A percentile compares a stretch with the other conserved stretches of the same genome.
Conservation (phyloP, 2,329 filamentous ascomycete species). For the Bipolaris oryzae region DNA sequence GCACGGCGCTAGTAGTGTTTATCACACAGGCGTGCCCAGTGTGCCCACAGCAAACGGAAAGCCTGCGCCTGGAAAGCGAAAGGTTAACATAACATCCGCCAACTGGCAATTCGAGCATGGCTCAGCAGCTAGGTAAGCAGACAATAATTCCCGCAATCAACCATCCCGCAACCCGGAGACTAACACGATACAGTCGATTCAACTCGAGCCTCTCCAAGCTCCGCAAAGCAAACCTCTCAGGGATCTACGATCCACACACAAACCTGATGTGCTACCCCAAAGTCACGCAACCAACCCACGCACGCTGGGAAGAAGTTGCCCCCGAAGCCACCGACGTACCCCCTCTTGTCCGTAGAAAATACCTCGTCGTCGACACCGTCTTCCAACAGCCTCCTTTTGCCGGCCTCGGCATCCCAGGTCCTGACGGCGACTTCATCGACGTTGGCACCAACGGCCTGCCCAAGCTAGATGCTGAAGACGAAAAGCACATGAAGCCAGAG, state of each 20-base stretch:
- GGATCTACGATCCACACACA: constrained; percentile 92
- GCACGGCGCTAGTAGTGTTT: constrained; percentile 95
- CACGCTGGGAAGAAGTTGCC: constrained; percentile 75
- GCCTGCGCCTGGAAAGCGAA: constrained; percentile 74
- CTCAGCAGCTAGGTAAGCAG: constrained; percentile 79
- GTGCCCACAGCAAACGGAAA: constrained; percentile 79
- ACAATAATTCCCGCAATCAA: neutral
- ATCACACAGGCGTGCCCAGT: constrained; percentile 80
- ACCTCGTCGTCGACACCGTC: constrained; percentile 66
- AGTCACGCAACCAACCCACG: constrained; percentile 88
- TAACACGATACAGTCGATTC: constrained; percentile 68
- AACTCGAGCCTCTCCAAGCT: constrained; percentile 75
- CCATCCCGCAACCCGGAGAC: constrained; percentile 8
- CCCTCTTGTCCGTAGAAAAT: constrained; percentile 65
- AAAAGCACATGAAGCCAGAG: constrained; percentile 69
- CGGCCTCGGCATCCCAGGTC: constrained; percentile 65
- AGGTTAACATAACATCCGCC: constrained; percentile 84
- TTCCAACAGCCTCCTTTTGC: constrained; percentile 64
- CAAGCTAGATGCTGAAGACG: constrained; percentile 69
- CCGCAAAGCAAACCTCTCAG: constrained; percentile 71
- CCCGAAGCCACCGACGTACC: constrained; percentile 55
- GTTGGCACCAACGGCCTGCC: constrained; percentile 62
- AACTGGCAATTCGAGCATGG: constrained; percentile 99
- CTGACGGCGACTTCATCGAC: constrained; percentile 59
- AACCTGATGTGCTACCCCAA: constrained; percentile 88